Evolutionary conservation across 176 grass and related monocot species (phyloP).

Genomic region (Puccinellia tenuiflora): DNA sequence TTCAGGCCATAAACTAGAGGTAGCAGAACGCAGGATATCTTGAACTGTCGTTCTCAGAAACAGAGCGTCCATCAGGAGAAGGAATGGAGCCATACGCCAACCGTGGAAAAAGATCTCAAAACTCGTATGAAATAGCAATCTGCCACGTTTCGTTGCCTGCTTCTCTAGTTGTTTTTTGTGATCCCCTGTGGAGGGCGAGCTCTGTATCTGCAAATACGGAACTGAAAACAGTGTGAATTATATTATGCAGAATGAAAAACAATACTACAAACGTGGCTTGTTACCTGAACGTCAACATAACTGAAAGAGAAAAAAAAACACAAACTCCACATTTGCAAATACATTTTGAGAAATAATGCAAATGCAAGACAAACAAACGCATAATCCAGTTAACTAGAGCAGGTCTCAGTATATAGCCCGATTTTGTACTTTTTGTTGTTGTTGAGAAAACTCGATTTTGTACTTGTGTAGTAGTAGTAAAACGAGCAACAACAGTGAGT

Average conservation of each 20-base stretch:
- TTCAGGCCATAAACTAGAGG: not conserved
- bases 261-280: not conserved
- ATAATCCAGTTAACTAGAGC: not conserved
- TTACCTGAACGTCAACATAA: not conserved
- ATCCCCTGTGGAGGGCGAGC: constrained; percentile 16
- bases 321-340: no score
- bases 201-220: not conserved
- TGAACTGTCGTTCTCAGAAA: constrained; percentile 5
- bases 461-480: no score
- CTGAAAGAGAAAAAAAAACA: not conserved
- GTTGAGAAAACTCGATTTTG: no score
- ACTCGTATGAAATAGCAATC: constrained; percentile 14
- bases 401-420: no score
- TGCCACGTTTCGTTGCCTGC: constrained; percentile 31
- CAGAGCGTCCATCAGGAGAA: not conserved
- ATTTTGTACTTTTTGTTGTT: no score
- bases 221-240: not conserved
- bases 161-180: constrained; percentile 15
- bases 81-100: not conserved
- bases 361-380: not conserved
- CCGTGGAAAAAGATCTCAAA: constrained; percentile 29
- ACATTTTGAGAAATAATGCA: not conserved
- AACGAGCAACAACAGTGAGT: no score
- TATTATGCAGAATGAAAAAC: not conserved
- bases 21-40: not conserved